phyloP scores from a whole-genome alignment of 2,329 filamentous ascomycete species.

The Colletotrichum musae region DNA sequence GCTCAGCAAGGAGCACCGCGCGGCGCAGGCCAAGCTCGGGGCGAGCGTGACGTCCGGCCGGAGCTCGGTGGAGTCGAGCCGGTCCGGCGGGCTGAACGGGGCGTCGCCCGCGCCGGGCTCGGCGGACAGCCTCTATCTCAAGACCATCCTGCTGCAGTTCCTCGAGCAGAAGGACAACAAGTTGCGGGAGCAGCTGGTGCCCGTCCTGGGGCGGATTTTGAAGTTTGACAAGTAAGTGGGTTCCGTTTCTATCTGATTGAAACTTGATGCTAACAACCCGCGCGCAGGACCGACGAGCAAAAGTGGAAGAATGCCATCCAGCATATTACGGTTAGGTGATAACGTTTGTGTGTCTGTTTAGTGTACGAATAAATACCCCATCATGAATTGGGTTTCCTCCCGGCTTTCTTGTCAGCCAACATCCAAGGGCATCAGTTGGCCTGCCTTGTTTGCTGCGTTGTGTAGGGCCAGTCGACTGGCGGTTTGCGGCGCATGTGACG shows the following conservation, averaged over 20 bases:
- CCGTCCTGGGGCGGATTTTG: constrained; percentile 82
- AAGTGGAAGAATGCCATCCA: constrained; percentile 87
- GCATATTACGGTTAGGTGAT: constrained; percentile 58
- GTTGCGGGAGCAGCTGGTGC: constrained; percentile 81
- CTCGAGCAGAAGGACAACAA: constrained; percentile 85
- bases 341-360: constrained; percentile 12
- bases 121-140: constrained; percentile 76
- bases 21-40: constrained; percentile 62
- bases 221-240: constrained; percentile 80
- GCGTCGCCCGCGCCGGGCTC: constrained; percentile 36
- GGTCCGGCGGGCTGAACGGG: constrained; percentile 57
- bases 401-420: neutral
- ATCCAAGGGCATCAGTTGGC: no score
- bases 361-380: constrained; percentile 34
- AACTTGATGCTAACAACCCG: constrained; percentile 15
- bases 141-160: constrained; percentile 86
- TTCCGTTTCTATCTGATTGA: no score
- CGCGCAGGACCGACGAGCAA: constrained; percentile 76
- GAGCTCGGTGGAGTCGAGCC: constrained; percentile 62
- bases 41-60: constrained; percentile 52
- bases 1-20: constrained; percentile 76
- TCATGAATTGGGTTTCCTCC: neutral
- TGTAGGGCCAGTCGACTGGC: no score
- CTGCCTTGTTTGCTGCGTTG: no score
- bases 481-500: no score